These are phyloP conservation scores for Metschnikowia lachancei DNA, from an alignment of 805 yeast genomes.

Conservation along the genomic window DNA sequence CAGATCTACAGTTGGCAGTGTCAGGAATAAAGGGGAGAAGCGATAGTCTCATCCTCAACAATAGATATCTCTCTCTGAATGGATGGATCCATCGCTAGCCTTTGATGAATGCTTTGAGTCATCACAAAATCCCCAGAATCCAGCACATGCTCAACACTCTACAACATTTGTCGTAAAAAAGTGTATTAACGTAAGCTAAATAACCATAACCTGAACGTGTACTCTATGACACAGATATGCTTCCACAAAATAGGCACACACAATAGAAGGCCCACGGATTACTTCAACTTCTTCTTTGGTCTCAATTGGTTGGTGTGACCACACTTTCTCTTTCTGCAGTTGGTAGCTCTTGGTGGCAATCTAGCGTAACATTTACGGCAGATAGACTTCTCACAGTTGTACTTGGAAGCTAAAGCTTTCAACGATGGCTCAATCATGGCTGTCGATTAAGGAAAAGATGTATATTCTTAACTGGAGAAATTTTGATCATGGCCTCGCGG, in stretches of 20 bases:
- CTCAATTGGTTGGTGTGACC: slow-evolving; percentile 99
- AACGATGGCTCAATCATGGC: slow-evolving; percentile 96
- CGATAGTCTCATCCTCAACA: not conserved
- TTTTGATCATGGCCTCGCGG: slow-evolving; percentile 13
- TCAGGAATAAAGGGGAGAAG: not conserved
- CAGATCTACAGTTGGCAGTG: slow-evolving; percentile 6
- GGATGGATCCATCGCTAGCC: not conserved
- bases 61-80: not conserved
- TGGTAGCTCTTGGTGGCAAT: slow-evolving; percentile 99
- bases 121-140: not conserved
- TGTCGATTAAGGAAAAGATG: slow-evolving; percentile 17
- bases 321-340: slow-evolving; percentile 99
- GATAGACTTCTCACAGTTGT: slow-evolving; percentile 99
- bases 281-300: slow-evolving; percentile 99
- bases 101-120: not conserved
- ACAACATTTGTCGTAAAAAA: slow-evolving; percentile 16
- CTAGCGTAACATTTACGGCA: slow-evolving; percentile 99
- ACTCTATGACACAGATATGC: slow-evolving; percentile 3
- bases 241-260: slow-evolving; percentile 15
- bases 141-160: slow-evolving; percentile 10
- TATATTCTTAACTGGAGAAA: slow-evolving; percentile 5
- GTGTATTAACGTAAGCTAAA: slow-evolving; percentile 21
- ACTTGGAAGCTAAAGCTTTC: slow-evolving; percentile 98
- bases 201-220: slow-evolving; percentile 13
- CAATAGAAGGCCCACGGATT: slow-evolving; percentile 38